These are phyloP conservation scores for Selaginella tamariscina DNA, from an alignment of 75 land plant species.

Conservation along the genomic window DNA sequence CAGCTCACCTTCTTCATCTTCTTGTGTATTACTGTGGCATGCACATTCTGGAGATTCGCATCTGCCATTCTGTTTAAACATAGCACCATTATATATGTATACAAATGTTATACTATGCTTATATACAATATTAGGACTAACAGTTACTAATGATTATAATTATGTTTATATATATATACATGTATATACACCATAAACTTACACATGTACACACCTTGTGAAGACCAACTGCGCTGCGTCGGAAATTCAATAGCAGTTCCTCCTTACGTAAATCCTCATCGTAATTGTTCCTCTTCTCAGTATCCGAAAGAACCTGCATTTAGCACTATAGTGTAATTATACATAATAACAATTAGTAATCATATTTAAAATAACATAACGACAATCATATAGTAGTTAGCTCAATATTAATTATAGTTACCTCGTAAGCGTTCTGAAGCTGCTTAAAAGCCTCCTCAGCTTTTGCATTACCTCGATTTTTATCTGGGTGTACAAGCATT, in stretches of 20 bases:
- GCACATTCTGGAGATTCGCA: conserved; percentile 37
- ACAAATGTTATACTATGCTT: too few species aligned
- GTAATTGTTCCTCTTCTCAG: conserved; percentile 64
- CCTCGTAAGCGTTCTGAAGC: conserved; percentile 99
- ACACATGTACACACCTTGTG: too few species aligned
- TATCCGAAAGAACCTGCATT: conserved; percentile 68
- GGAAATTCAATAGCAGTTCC: conserved; percentile 57
- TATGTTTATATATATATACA: too few species aligned
- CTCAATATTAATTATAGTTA: conserved; percentile 17
- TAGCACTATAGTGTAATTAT: not conserved
- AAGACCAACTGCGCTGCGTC: conserved; percentile 37
- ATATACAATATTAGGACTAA: too few species aligned
- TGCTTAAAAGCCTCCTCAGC: conserved; percentile 96
- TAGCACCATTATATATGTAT: too few species aligned
- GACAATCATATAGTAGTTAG: not conserved
- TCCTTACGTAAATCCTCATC: conserved; percentile 86
- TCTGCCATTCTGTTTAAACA: conserved; percentile 46
- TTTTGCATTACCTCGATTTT: conserved; percentile 85
- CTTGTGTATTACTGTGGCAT: conserved; percentile 36
- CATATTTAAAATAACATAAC: too few species aligned
- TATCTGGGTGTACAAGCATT: conserved; percentile 98
- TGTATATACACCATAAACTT: too few species aligned
- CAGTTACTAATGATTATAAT: too few species aligned
- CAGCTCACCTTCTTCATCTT: conserved; percentile 37
- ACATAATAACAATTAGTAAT: too few species aligned